Base-by-base conservation (phyloP, 2,329 filamentous ascomycete species). In the Endoconidiophora polonica region DNA sequence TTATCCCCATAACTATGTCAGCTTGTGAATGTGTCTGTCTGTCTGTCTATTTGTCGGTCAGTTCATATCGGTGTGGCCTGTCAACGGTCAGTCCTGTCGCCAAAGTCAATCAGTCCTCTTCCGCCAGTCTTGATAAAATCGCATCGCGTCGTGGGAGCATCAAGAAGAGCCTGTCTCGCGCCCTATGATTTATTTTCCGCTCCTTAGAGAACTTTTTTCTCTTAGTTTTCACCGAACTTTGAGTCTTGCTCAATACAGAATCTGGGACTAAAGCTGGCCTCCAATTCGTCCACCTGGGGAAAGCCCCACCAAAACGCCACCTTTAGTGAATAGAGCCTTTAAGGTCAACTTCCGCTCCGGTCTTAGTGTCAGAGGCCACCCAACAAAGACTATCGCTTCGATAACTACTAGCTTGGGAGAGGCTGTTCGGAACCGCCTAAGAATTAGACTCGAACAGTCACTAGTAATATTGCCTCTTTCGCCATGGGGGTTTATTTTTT, bases 141-240 rank as follows among this genome's bases (percentile, higher is more conserved):
- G 6, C 26, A 29, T 10, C 26, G 4, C 3, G 26, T 29, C 6
- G 26, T 29, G 26, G 26, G 26, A 29, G 26, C 26, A 29, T 29
- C 7, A 29, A 29, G 26, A 29, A 29, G 26, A 4, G 26, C 6
- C 5, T 3, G 10, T 29, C 7, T 29, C 26, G 26, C 26, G 26
- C 26, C 26, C 26, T 29, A 29, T 29, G 26, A 29, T 10, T 6
- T 29, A 6, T 29, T 29, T 29, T 10, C 26, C 26, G 26, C 5
- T 29, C 26, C 26, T 29, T 10, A 10, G 62, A 64, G 56, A 51
- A 46, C 55, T 54, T 56, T 58, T 54, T 55, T 63, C 65, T 65
- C 59, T 63, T 63, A 58, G 65, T 60, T 61, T 60, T 29, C 26
- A 6, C 26, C 26, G 26, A 29, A 29, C 26, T 29, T 29, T 10